Percentiles rank a stretch among this genome's conserved stretches.
phyloP scores from a whole-genome alignment of 164 flowering plant genomes.

The Warburgia ugandensis region DNA sequence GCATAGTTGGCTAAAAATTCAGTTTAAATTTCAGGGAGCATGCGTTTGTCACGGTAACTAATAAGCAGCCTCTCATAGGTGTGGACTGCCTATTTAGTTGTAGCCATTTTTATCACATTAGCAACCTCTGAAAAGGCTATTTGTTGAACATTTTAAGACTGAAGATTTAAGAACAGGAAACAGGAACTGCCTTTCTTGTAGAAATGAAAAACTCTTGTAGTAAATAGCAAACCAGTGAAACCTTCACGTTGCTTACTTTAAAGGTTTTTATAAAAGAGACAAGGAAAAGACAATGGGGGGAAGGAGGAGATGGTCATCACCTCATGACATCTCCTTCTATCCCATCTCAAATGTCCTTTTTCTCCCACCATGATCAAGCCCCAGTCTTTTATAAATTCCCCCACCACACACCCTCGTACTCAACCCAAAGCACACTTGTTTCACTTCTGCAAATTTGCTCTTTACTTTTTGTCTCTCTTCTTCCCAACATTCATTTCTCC shows the following conservation, averaged over 20 bases:
- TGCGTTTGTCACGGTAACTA: neutral
- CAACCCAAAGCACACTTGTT: conserved; percentile 2
- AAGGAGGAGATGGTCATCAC: conserved; percentile 16
- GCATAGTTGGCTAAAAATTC: neutral
- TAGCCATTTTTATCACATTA: neutral
- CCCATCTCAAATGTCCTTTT: conserved; percentile 20
- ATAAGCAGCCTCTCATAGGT: neutral
- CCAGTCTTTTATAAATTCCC: conserved; percentile 26
- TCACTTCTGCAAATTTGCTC: neutral
- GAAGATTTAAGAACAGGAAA: neutral
- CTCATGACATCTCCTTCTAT: conserved; percentile 25
- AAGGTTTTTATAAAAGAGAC: neutral
- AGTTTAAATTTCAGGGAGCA: conserved; percentile 3
- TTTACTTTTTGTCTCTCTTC: neutral
- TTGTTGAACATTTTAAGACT: neutral
- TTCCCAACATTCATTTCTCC: conserved; percentile 6
- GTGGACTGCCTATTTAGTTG: neutral
- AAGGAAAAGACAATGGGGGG: neutral
- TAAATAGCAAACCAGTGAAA: conserved; percentile 1
- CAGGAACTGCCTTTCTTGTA: neutral
- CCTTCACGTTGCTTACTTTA: neutral
- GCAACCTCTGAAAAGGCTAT: neutral
- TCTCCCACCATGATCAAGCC: conserved; percentile 18
- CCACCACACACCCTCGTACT: conserved; percentile 10
- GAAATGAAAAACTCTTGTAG: neutral